Percentiles rank a stretch among this genome's conserved stretches.
Evolutionary conservation across 352 stramenopile species (phyloP).

Genomic region (Phytopythium helicoides): DNA sequence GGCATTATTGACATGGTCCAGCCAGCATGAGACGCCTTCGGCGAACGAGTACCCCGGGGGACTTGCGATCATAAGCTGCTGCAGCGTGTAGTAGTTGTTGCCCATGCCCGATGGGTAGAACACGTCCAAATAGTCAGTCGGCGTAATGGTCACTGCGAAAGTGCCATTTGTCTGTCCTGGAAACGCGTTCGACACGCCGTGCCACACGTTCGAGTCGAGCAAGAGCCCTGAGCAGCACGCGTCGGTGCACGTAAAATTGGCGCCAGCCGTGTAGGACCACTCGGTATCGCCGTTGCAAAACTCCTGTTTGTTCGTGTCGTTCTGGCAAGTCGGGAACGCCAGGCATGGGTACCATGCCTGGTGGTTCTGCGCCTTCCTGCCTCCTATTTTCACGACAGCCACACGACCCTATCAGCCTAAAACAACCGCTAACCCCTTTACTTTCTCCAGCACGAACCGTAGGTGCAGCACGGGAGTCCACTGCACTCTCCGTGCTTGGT

Average conservation of each 20-base stretch:
- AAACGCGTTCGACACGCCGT: constrained; percentile 41
- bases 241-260: constrained; percentile 67
- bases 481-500: constrained; percentile 69
- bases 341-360: constrained; percentile 83
- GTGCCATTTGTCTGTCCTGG: constrained; percentile 71
- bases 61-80: constrained; percentile 76
- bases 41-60: constrained; percentile 68
- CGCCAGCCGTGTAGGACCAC: constrained; percentile 53
- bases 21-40: constrained; percentile 33
- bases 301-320: constrained; percentile 55
- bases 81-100: constrained; percentile 49
- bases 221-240: constrained; percentile 64
- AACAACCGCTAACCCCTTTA: too few species aligned
- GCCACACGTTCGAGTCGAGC: constrained; percentile 77
- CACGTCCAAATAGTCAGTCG: constrained; percentile 59
- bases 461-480: constrained; percentile 75
- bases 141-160: constrained; percentile 75
- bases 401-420: too few species aligned
- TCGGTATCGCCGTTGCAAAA: constrained; percentile 54
- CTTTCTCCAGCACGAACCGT: constrained; percentile 22
- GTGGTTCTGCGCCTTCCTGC: constrained; percentile 60
- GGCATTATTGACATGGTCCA: constrained; percentile 22
- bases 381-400: constrained; percentile 5
- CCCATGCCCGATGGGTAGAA: constrained; percentile 50
- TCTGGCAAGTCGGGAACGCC: constrained; percentile 72